Evolutionary conservation across 2,329 filamentous ascomycete species (phyloP).

Genomic region (Neonectria neomacrospora): DNA sequence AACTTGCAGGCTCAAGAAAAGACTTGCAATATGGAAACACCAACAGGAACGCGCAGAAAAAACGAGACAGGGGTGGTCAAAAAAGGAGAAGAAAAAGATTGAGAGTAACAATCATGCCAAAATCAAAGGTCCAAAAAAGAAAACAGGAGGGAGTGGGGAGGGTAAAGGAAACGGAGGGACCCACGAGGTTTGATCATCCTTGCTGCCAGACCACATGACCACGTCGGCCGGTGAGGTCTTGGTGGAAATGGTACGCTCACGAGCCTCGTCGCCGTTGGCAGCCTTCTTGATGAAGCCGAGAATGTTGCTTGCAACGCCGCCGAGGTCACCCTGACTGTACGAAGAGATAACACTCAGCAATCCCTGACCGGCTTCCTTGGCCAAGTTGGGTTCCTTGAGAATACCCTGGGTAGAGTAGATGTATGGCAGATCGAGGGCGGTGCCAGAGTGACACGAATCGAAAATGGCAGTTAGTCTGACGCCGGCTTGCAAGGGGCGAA

Average conservation of each 20-base stretch:
- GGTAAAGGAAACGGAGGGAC: slow-evolving; percentile 53
- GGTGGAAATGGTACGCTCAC: slow-evolving; percentile 82
- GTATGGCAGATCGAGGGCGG: slow-evolving; percentile 73
- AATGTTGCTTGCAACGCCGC: slow-evolving; percentile 82
- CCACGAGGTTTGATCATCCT: slow-evolving; percentile 93
- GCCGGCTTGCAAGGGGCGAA: slow-evolving; percentile 64
- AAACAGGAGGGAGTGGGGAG: slow-evolving; percentile 41
- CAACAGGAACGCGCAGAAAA: neutral
- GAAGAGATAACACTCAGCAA: slow-evolving; percentile 69
- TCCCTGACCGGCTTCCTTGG: slow-evolving; percentile 74
- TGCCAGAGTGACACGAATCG: slow-evolving; percentile 75
- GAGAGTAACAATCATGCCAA: slow-evolving; percentile 27
- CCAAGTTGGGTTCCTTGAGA: slow-evolving; percentile 75
- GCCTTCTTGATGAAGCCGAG: slow-evolving; percentile 91
- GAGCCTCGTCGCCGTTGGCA: slow-evolving; percentile 81
- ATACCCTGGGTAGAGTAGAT: slow-evolving; percentile 76
- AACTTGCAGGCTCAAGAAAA: neutral
- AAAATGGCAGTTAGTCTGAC: slow-evolving; percentile 72
- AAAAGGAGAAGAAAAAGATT: slow-evolving; percentile 14
- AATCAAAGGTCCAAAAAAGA: slow-evolving; percentile 27
- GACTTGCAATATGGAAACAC: neutral
- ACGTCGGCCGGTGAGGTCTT: slow-evolving; percentile 97
- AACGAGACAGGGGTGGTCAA: neutral
- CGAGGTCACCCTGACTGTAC: slow-evolving; percentile 77
- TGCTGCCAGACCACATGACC: slow-evolving; percentile 97